Conservation (phyloP, 352 stramenopile genomes). For the Detonula confervacea region DNA sequence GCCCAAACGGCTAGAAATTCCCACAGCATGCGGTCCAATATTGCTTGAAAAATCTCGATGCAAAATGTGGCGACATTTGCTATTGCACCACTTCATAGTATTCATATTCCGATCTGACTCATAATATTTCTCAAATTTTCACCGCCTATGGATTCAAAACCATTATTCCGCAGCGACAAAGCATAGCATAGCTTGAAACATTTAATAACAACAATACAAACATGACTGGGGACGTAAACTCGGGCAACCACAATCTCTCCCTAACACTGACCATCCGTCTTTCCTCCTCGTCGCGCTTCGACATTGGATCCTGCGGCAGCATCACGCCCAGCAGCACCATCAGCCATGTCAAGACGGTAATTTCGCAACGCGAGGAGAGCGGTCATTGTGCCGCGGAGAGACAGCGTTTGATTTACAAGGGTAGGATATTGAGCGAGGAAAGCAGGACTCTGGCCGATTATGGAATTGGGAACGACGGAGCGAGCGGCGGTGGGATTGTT, state of each 20-base stretch:
- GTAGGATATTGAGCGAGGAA: conserved; percentile 78
- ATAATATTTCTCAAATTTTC: too few relatives aligned
- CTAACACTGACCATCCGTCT: conserved; percentile 57
- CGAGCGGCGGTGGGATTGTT: conserved; percentile 43
- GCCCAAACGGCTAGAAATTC: too few relatives aligned
- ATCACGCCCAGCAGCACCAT: conserved; percentile 60
- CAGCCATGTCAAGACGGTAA: conserved; percentile 54
- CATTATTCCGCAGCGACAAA: background rate
- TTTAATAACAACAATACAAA: conserved; percentile 18
- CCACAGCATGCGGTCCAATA: too few relatives aligned
- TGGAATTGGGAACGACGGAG: conserved; percentile 30
- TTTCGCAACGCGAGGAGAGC: conserved; percentile 47
- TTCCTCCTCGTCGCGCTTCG: conserved; percentile 50
- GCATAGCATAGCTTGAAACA: conserved; percentile 1
- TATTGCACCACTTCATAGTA: too few relatives aligned
- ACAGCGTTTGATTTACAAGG: conserved; percentile 81
- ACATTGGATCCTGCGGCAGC: conserved; percentile 23
- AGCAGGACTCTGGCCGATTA: conserved; percentile 65
- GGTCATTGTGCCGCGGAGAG: conserved; percentile 40
- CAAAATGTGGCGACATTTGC: too few relatives aligned
- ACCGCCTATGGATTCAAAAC: background rate
- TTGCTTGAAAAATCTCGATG: too few relatives aligned
- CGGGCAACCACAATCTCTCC: conserved; percentile 34
- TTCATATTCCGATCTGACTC: too few relatives aligned
- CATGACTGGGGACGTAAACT: conserved; percentile 40